phyloP scores from a whole-genome alignment of 2,329 filamentous ascomycete species.

The Lachnellula arida region DNA sequence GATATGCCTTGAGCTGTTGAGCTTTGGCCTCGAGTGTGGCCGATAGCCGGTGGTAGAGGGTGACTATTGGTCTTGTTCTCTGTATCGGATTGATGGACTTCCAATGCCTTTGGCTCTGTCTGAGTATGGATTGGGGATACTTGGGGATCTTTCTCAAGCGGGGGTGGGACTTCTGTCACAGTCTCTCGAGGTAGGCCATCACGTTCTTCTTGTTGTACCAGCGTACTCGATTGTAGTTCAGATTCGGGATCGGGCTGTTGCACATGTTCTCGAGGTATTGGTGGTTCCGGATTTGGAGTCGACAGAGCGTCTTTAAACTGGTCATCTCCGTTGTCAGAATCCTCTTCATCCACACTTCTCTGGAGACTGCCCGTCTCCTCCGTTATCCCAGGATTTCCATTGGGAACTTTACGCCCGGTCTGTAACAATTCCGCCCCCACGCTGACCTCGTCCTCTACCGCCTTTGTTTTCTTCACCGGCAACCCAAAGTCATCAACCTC shows the following conservation, averaged over 20 bases:
- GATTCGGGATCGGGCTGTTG: constrained; percentile 15
- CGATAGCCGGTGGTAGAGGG: neutral
- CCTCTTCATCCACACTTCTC: constrained; percentile 16
- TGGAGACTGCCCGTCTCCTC: constrained; percentile 17
- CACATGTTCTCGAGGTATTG: constrained; percentile 4
- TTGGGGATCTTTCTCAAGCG: constrained; percentile 3
- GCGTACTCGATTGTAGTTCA: constrained; percentile 5
- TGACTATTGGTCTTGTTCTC: neutral
- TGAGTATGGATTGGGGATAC: constrained; percentile 4
- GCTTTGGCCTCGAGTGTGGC: constrained; percentile 19
- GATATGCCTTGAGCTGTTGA: constrained; percentile 43
- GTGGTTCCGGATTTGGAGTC: constrained; percentile 25
- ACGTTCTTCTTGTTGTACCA: neutral
- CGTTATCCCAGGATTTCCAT: constrained; percentile 9
- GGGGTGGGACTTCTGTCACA: constrained; percentile 8
- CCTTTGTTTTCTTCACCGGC: constrained; percentile 50
- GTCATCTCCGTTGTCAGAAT: constrained; percentile 37
- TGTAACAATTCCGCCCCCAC: neutral
- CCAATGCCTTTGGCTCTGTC: constrained; percentile 2
- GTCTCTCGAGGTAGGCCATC: neutral
- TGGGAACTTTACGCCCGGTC: constrained; percentile 1
- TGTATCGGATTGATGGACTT: neutral
- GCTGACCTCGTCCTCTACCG: constrained; percentile 12
- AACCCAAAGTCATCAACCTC: constrained; percentile 70
- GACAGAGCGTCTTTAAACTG: constrained; percentile 37